phyloP scores from a whole-genome alignment of 306 rosid genomes.

The Styphnolobium japonicum region DNA sequence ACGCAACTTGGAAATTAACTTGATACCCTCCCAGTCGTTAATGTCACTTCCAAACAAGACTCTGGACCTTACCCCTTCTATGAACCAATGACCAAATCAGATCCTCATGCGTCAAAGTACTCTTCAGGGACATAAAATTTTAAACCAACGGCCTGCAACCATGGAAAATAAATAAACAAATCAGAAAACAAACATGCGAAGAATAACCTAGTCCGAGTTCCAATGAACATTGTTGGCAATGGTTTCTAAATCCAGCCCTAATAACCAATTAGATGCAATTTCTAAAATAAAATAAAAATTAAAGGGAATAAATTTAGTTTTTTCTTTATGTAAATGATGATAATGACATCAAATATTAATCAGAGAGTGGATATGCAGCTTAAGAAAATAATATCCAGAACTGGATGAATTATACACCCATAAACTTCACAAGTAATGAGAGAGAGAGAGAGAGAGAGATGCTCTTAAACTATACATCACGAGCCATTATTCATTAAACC shows the following conservation, averaged over 20 bases:
- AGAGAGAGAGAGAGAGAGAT: not conserved
- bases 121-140: constrained; percentile 81
- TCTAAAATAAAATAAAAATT: not conserved
- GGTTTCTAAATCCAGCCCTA: not conserved
- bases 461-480: not conserved
- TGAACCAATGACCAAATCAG: constrained; percentile 6
- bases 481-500: not conserved
- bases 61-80: not conserved
- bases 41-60: not conserved
- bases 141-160: constrained; percentile 71
- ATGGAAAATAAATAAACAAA: constrained; percentile 9
- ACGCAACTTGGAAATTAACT: not conserved
- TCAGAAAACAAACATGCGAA: constrained; percentile 1
- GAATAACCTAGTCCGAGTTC: not conserved
- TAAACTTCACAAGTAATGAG: not conserved
- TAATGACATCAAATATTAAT: not conserved
- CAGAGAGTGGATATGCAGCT: not conserved
- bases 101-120: constrained; percentile 40
- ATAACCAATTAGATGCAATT: not conserved
- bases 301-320: not conserved
- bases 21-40: constrained; percentile 14
- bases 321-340: not conserved
- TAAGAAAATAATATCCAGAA: not conserved
- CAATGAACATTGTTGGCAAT: not conserved
- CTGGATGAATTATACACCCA: not conserved